Evolutionary conservation across 768 basidiomycete genomes (phyloP).

Genomic region (Pleurotus citrinopileatus): DNA sequence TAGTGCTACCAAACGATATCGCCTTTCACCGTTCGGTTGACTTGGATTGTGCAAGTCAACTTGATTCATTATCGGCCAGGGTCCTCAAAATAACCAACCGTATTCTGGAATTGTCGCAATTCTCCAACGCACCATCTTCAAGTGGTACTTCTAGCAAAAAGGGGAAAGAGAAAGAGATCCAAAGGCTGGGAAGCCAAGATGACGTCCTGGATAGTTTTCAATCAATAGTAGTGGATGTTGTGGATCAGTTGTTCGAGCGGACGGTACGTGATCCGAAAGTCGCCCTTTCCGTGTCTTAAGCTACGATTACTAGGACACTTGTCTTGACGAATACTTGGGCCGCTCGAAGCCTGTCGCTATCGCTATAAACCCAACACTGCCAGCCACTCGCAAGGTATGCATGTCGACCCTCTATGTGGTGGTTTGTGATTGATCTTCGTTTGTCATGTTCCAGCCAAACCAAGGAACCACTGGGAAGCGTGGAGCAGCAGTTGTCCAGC

Average conservation of each 20-base stretch:
- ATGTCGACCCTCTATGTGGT: not conserved
- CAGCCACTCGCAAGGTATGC: slow-evolving; percentile 15
- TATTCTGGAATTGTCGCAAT: slow-evolving; percentile 38
- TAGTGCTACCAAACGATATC: slow-evolving; percentile 69
- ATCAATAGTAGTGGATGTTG: slow-evolving; percentile 70
- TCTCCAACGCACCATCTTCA: slow-evolving; percentile 43
- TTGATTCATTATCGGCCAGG: slow-evolving; percentile 68
- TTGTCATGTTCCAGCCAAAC: slow-evolving; percentile 17
- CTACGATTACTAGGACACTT: too few relatives aligned
- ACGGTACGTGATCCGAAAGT: slow-evolving; percentile 74
- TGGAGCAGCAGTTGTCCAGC: slow-evolving; percentile 61
- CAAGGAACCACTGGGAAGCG: slow-evolving; percentile 22
- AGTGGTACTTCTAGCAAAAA: slow-evolving; percentile 20
- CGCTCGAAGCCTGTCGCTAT: slow-evolving; percentile 66
- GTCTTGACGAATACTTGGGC: slow-evolving; percentile 77
- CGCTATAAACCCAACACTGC: slow-evolving; percentile 42
- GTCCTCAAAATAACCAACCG: slow-evolving; percentile 67
- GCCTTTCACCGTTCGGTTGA: slow-evolving; percentile 90
- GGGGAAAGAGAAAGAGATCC: slow-evolving; percentile 49
- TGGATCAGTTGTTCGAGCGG: slow-evolving; percentile 84
- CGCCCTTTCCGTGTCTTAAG: too few relatives aligned
- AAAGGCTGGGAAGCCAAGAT: slow-evolving; percentile 61
- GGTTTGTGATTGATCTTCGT: not conserved
- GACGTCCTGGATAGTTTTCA: slow-evolving; percentile 85
- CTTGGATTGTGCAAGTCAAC: slow-evolving; percentile 56